These are phyloP conservation scores for Thamnidium elegans DNA, from an alignment of 192 early-diverging fungal genomes.

Conservation along the genomic window DNA sequence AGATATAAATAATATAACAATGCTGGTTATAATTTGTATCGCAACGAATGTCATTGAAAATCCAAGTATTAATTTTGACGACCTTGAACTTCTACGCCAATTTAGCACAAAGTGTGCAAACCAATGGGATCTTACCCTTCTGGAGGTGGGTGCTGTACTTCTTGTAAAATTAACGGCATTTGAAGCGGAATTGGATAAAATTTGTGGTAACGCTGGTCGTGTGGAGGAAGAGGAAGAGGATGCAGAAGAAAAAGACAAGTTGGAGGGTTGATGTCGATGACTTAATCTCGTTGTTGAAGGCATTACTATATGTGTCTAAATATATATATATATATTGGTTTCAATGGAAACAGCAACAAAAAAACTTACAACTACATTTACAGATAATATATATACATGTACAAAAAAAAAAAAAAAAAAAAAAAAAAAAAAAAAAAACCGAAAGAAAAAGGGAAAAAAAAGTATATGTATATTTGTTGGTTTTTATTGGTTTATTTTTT, in stretches of 20 bases:
- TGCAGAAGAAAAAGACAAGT: conserved; percentile 17
- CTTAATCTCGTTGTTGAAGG: conserved; percentile 17
- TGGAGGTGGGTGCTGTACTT: conserved; percentile 34
- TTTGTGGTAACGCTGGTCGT: conserved; percentile 25
- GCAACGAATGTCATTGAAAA: conserved; percentile 29
- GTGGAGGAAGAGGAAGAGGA: conserved; percentile 26
- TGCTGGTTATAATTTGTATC: conserved; percentile 33
- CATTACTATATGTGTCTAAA: neutral
- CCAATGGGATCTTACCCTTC: conserved; percentile 40
- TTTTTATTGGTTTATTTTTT: conserved; percentile 10
- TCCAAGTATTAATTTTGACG: conserved; percentile 39
- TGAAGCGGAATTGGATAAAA: conserved; percentile 25
- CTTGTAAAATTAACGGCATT: conserved; percentile 27
- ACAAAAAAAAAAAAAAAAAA: neutral
- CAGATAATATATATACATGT: neutral
- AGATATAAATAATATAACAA: conserved; percentile 51
- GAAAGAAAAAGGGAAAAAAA: neutral
- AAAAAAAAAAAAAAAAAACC: conserved; percentile 1
- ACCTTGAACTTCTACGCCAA: conserved; percentile 40
- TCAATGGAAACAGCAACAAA: neutral
- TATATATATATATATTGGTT: neutral
- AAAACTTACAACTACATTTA: neutral
- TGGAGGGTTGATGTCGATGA: conserved; percentile 31
- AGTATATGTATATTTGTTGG: neutral
- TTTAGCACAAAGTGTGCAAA: conserved; percentile 31